Base-by-base conservation (phyloP, 1,284 basidiomycete genomes). In the Apiotrichum laibachii region DNA sequence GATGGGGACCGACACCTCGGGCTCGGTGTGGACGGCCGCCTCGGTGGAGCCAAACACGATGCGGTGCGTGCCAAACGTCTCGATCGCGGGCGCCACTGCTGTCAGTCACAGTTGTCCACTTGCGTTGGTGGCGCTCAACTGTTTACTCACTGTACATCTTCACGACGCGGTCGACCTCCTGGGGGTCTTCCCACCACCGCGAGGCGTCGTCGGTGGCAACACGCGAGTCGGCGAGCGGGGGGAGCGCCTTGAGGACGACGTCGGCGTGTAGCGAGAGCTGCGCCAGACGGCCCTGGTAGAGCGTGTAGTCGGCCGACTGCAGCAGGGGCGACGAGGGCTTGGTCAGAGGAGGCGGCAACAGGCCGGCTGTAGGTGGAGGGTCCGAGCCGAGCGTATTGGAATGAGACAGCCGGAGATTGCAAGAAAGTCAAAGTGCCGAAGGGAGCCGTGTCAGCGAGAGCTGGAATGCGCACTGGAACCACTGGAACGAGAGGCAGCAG, bases 71-170 rank as follows among this genome's bases (percentile, higher is more conserved):
- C 84, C 82, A 63, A 86, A 84, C 2, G 84, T 82, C 69, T 86
- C 85, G 48, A 92, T 82, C 16, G 88, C 87, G 42, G 62, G 67
- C 22, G 64, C 71, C 13, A 74, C 64, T 75, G 60, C 2, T 1
- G 46, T 55, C 33, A 55, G 54, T 45, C 1, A 12, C 9, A 18
- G 16, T 39, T 18, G 2, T 3, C 37, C 1, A 8, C 10, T 21
- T 44, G 21, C 19, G 19, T 12, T n/a, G n/a, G n/a, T n/a, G n/a
- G n/a, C n/a, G n/a, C n/a, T 16, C 37, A 22, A 21, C 6, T n/a
- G 19, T 31, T 22, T 4, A 87, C 90, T 78, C 73, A 93, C 90
- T 80, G 78, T 90, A 94, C 85, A 92, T 89, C 81, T 90, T 91
- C 73, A 92, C 83, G 50, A 89, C 83, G 52, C 87, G 82, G 76